A percentile compares a stretch with the other conserved stretches of the same genome.
phyloP scores from a whole-genome alignment of 2,329 filamentous ascomycete genomes.

The Cryphonectria carpinicola region DNA sequence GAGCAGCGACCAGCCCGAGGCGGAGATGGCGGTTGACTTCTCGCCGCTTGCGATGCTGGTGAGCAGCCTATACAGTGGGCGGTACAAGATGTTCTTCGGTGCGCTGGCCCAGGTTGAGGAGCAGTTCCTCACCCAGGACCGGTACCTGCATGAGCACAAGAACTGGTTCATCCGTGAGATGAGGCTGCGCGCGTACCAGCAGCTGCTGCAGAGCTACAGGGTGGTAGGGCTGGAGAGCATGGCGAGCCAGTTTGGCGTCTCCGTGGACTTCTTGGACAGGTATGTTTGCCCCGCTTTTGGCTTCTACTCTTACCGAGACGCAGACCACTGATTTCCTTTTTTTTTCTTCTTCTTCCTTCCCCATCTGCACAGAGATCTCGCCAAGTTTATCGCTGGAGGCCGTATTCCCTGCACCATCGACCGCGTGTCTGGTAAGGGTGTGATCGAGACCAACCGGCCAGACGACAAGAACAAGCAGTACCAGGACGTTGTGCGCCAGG shows the following conservation, averaged over 20 bases:
- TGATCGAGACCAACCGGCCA: conserved; percentile 96
- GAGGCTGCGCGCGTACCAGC: conserved; percentile 93
- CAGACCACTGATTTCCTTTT: conserved; percentile 13
- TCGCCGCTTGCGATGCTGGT: conserved; percentile 85
- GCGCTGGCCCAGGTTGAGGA: conserved; percentile 90
- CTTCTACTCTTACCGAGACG: background rate
- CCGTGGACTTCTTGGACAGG: conserved; percentile 94
- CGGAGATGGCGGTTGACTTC: conserved; percentile 86
- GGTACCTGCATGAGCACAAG: conserved; percentile 94
- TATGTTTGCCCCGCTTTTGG: conserved; percentile 48
- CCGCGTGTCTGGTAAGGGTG: conserved; percentile 91
- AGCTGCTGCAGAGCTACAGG: conserved; percentile 94
- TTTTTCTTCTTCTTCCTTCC: no score
- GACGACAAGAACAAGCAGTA: conserved; percentile 99
- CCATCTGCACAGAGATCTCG: conserved; percentile 70
- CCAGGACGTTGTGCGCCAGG: conserved; percentile 95
- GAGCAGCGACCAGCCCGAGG: conserved; percentile 71
- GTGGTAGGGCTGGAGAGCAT: conserved; percentile 97
- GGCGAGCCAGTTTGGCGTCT: conserved; percentile 96
- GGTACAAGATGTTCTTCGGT: conserved; percentile 93
- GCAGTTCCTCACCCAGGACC: conserved; percentile 89
- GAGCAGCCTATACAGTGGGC: conserved; percentile 87
- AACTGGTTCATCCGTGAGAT: conserved; percentile 98
- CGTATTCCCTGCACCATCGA: conserved; percentile 97
- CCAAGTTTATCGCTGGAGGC: conserved; percentile 94